Evolutionary conservation across 192 early-diverging fungal species (phyloP), one percentile per base, ranked within the genome.

Genomic region (Hyaloraphidium curvatum): DNA sequence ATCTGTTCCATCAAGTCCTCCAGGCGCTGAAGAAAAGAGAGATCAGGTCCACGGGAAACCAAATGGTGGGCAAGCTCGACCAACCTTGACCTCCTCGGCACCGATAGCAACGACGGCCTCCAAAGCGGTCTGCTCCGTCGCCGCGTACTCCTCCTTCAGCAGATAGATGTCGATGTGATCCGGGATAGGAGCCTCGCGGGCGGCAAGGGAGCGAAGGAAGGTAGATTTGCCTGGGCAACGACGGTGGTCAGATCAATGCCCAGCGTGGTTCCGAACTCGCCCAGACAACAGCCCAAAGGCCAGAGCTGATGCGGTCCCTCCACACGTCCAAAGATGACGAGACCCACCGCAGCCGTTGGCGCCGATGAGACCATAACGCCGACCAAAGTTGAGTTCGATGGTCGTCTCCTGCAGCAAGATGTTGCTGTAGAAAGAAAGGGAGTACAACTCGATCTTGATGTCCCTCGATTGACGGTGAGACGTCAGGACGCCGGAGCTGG

Each of bases 171-270:
- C 91, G 63, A 98, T 96, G 58, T 92, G 89, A 14, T 84, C 82
- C 16, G 95, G 95, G 62, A 99, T 89, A 31, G 84, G 83, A 39
- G 86, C 84, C 57, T 99, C 95, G 62, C 90, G 78, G 40, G 79
- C 82, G 54, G 88, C 87, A 67, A 99, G 77, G 33, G 84, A 86
- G 54, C 82, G 76, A 53, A 99, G 69, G 67, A 99, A 94, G 28
- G 95, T 97, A 11, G 87, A 88, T 67, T 94, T 90, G 51, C 95
- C n/a, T n/a, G n/a, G n/a, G n/a, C n/a, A n/a, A n/a, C n/a, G n/a
- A n/a, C n/a, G n/a, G n/a, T n/a, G n/a, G n/a, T n/a, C n/a, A n/a
- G n/a, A n/a, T n/a, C n/a, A n/a, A n/a, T n/a, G n/a, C n/a, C n/a
- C n/a, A n/a, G n/a, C n/a, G n/a, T n/a, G n/a, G n/a, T n/a, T n/a